Evolutionary conservation across 2,329 filamentous ascomycete genomes (phyloP).

Genomic region (Aspergillus glaucus): DNA sequence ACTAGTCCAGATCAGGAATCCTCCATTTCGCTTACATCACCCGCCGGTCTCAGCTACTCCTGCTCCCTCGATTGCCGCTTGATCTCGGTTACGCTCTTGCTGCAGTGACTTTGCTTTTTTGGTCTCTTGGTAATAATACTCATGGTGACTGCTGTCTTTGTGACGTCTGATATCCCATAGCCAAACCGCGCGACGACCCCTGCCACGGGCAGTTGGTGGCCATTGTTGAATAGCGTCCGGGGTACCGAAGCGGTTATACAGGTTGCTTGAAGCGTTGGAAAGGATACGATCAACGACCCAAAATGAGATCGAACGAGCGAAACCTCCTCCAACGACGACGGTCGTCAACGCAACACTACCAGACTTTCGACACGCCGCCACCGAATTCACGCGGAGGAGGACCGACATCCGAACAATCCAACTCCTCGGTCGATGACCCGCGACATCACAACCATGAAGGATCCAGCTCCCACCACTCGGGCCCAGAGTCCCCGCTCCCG

Average conservation of each 20-base stretch:
- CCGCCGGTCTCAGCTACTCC: conserved; percentile 3
- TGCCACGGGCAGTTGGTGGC: too few relatives aligned
- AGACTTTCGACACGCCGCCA: conserved; percentile 43
- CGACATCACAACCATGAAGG: conserved; percentile 21
- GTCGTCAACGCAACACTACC: conserved; percentile 42
- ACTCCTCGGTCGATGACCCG: conserved; percentile 30
- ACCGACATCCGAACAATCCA: conserved; percentile 38
- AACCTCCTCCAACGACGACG: conserved; percentile 31
- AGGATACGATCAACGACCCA: conserved; percentile 1
- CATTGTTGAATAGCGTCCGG: too few relatives aligned
- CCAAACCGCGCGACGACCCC: background rate
- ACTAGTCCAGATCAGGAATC: background rate
- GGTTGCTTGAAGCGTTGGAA: background rate
- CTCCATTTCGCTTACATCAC: conserved; percentile 16
- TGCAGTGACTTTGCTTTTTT: too few relatives aligned
- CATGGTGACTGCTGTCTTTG: too few relatives aligned
- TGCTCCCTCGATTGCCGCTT: conserved; percentile 1
- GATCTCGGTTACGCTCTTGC: too few relatives aligned
- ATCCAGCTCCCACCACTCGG: background rate
- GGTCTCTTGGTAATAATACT: too few relatives aligned
- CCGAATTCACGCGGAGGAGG: conserved; percentile 42
- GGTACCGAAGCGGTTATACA: background rate
- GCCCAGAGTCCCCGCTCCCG: conserved; percentile 63
- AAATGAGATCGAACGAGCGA: conserved; percentile 25
- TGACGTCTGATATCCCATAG: too few relatives aligned